Evolutionary conservation across 1,284 basidiomycete genomes (phyloP), one percentile per base, ranked within the genome.

Genomic region (Apiotrichum porosum): DNA sequence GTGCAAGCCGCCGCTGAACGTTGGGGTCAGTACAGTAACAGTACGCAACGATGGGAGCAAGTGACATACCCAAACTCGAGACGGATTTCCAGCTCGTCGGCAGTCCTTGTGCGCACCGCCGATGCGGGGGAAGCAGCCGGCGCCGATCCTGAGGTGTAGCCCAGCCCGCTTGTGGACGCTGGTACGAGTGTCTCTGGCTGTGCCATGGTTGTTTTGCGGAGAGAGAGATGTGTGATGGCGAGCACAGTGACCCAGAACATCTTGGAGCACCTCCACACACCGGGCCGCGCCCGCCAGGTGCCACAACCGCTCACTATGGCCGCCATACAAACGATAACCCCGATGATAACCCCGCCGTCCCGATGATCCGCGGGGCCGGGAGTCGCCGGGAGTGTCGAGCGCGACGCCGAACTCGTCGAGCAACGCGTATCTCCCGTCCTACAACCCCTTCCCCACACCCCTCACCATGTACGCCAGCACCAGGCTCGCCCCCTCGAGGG

Each of bases 1-100:
- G 63, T 94, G 90, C 10, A 93, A 81, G 62, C 93, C 91, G 35
- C 91, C 88, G 52, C 81, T 83, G 38, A 9, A 6, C 32, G 43
- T 55, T n/a, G 46, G 49, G 38, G 31, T n/a, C n/a, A 14, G 17
- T 2, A 14, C 8, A 12, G 21, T 4, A 15, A 6, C 9, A 15
- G 17, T 8, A 26, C 13, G 22, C n/a, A 31, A 6, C 18, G 13
- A 15, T 28, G 9, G 6, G 12, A 19, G 13, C 21, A 3, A 6
- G 4, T 9, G 23, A 34, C 51, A 26, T 18, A 56, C 51, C 55
- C 55, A 36, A 57, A 57, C 49, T 57, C 55, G 41, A 57, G 51
- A 22, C 39, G 31, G 39, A 57, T 42, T 23, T 45, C 37, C n/a
- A 57, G 39, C 23, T 53, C 51, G 34, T 51, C 51, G 6, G 42